These are phyloP conservation scores for Leishmania aethiopica DNA, from an alignment of 208 protist species.

Conservation along the genomic window DNA sequence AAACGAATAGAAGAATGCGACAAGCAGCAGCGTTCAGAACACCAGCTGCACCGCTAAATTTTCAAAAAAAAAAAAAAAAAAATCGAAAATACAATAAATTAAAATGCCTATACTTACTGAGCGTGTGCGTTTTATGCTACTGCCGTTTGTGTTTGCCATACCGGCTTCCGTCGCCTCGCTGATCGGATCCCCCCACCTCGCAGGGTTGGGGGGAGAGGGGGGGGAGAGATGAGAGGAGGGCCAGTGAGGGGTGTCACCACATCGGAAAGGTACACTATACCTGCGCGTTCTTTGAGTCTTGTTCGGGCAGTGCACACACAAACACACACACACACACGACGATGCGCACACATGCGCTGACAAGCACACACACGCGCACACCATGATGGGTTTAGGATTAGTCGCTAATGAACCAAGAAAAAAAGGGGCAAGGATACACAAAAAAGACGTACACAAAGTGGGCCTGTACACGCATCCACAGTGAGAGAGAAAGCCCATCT, in stretches of 20 bases:
- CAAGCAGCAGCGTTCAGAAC: not conserved
- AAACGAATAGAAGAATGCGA: not conserved
- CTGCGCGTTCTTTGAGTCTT: not conserved
- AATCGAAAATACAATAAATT: constrained; percentile 4
- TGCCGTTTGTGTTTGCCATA: not conserved
- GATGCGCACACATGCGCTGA: not conserved
- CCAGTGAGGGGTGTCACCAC: not conserved
- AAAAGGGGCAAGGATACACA: not conserved
- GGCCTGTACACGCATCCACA: not conserved
- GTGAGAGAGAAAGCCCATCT: constrained; percentile 1
- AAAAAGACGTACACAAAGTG: not conserved
- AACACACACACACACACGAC: not conserved
- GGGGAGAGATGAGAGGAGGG: not conserved
- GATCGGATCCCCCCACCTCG: not conserved
- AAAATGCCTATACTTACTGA: not conserved
- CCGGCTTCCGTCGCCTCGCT: not conserved
- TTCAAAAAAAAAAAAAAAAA: constrained; percentile 2
- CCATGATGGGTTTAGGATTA: not conserved
- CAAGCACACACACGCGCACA: not conserved
- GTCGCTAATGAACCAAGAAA: not conserved
- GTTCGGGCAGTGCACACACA: not conserved
- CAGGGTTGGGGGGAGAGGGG: not conserved
- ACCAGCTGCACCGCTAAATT: not conserved
- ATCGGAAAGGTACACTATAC: not conserved
- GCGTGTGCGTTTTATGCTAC: not conserved